Percentiles rank a stretch among this genome's conserved stretches.
Conservation (phyloP, 345 rosid species). For the Lepidium africanum region DNA sequence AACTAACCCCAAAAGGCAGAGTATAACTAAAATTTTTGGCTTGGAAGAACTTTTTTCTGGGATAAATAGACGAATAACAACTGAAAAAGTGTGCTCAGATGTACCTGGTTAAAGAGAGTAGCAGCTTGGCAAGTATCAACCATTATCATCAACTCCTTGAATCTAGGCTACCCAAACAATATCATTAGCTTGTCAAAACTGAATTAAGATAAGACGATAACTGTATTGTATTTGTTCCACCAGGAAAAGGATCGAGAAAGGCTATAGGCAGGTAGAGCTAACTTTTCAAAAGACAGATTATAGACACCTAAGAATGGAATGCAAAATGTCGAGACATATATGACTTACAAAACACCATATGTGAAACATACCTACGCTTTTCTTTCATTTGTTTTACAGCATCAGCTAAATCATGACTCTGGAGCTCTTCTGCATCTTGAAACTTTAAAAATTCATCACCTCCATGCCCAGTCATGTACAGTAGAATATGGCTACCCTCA, state of each 20-base stretch:
- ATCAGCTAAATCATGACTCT: slow-evolving; percentile 99
- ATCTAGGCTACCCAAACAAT: slow-evolving; percentile 40
- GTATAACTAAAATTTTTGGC: not conserved
- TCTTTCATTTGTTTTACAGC: slow-evolving; percentile 99
- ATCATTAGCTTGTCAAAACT: slow-evolving; percentile 16
- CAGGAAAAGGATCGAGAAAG: not conserved
- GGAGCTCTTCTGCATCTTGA: slow-evolving; percentile 96
- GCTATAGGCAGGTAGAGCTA: not conserved
- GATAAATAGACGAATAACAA: not conserved
- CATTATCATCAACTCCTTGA: slow-evolving; percentile 96
- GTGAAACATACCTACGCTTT: slow-evolving; percentile 55
- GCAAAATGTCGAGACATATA: not conserved
- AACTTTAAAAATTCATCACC: slow-evolving; percentile 96
- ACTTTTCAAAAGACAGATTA: not conserved
- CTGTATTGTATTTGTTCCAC: not conserved
- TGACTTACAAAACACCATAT: slow-evolving; percentile 1
- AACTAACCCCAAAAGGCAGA: slow-evolving; percentile 6
- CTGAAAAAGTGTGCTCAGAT: not conserved
- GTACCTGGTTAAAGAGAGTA: slow-evolving; percentile 92
- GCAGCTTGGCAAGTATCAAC: slow-evolving; percentile 99
- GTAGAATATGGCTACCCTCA: slow-evolving; percentile 94
- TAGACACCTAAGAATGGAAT: not conserved
- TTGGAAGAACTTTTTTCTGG: not conserved
- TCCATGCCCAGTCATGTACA: slow-evolving; percentile 99
- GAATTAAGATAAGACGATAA: not conserved